Conservation (phyloP, 2,329 filamentous ascomycete species). For the Arthroderma sp. region DNA sequence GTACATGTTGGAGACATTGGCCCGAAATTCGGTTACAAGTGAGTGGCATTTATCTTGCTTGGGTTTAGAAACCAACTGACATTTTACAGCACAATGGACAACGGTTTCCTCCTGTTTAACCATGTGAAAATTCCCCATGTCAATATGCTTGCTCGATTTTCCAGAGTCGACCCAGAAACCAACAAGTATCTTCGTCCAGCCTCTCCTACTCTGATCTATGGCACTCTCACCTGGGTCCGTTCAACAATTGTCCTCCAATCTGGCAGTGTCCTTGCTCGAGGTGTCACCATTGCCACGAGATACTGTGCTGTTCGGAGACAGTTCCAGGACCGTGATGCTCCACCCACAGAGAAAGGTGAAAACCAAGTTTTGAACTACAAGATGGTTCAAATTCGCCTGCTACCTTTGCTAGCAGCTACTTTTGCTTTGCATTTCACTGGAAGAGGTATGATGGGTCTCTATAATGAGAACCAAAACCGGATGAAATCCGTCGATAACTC, state of each 20-base stretch:
- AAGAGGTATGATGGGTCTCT: conserved; percentile 60
- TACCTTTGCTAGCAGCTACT: conserved; percentile 59
- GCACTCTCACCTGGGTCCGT: conserved; percentile 63
- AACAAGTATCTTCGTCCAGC: conserved; percentile 55
- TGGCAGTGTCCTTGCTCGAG: conserved; percentile 56
- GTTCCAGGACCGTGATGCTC: conserved; percentile 61
- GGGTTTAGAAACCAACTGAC: conserved; percentile 3
- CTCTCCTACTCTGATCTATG: conserved; percentile 56
- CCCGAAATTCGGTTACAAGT: conserved; percentile 64
- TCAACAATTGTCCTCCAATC: conserved; percentile 62
- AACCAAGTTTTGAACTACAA: conserved; percentile 69
- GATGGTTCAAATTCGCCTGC: conserved; percentile 62
- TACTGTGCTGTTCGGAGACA: conserved; percentile 64
- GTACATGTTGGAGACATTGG: conserved; percentile 69
- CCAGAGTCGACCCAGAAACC: conserved; percentile 53
- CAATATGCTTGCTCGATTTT: conserved; percentile 61
- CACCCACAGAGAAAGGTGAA: conserved; percentile 45
- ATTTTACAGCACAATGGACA: conserved; percentile 55
- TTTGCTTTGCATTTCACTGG: conserved; percentile 73
- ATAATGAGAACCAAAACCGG: conserved; percentile 57
- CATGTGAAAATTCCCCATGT: conserved; percentile 60
- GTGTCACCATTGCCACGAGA: conserved; percentile 63
- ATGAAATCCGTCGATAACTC: conserved; percentile 37
- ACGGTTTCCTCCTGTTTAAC: conserved; percentile 67
- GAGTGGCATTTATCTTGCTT: conserved; percentile 11